These are phyloP conservation scores for Coniochaeta hoffmannii DNA, from an alignment of 2,329 filamentous ascomycete genomes.

Conservation along the genomic window DNA sequence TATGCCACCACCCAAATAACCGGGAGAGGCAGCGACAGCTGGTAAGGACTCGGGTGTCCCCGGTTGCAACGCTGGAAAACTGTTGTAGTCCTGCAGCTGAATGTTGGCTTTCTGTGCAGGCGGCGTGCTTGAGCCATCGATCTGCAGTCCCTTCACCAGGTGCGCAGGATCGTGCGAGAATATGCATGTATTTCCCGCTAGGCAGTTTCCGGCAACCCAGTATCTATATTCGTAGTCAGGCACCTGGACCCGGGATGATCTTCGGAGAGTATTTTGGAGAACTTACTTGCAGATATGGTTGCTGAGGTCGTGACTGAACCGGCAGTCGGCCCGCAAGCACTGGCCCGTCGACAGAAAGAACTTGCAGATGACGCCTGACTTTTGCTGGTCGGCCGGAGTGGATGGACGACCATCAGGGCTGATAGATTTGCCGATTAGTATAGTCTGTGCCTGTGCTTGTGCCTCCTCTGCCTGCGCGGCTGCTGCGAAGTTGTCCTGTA, in stretches of 20 bases:
- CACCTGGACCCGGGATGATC: constrained; percentile 16
- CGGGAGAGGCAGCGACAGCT: constrained; percentile 43
- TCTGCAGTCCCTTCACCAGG: constrained; percentile 70
- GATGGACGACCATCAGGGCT: constrained; percentile 64
- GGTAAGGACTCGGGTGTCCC: constrained; percentile 51
- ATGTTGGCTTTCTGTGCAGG: constrained; percentile 60
- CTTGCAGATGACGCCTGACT: constrained; percentile 88
- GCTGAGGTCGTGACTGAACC: constrained; percentile 93
- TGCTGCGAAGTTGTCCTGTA: constrained; percentile 40
- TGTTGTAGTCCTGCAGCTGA: constrained; percentile 75
- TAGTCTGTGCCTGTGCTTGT: constrained; percentile 26
- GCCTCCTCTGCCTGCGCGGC: constrained; percentile 31
- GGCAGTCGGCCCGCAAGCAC: constrained; percentile 89
- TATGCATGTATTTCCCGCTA: constrained; percentile 88
- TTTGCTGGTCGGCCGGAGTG: constrained; percentile 69
- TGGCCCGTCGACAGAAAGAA: constrained; percentile 95
- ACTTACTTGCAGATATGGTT: constrained; percentile 97
- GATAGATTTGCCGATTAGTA: constrained; percentile 85
- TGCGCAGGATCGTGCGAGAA: constrained; percentile 94
- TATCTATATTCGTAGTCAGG: constrained; percentile 51
- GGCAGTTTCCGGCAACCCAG: constrained; percentile 91
- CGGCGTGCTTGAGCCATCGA: constrained; percentile 62
- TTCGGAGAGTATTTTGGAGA: neutral
- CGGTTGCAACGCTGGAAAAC: constrained; percentile 71
- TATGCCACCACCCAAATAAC: constrained; percentile 45